These are phyloP conservation scores for Curvularia spicifera DNA, from an alignment of 2,329 filamentous ascomycete species.

Conservation along the genomic window DNA sequence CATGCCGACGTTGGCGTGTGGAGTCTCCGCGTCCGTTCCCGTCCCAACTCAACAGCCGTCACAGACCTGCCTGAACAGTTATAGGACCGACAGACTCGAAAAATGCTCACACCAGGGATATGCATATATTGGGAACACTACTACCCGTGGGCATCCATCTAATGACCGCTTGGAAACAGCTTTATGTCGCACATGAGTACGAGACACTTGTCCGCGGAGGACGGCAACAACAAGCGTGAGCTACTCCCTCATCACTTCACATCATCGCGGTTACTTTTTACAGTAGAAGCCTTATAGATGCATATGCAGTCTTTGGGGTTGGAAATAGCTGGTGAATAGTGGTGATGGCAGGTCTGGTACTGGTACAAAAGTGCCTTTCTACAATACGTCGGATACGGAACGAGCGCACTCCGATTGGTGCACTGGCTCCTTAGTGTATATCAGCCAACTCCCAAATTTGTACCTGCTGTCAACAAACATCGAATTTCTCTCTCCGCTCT, in stretches of 20 bases:
- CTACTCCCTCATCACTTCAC: background rate
- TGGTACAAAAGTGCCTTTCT: background rate
- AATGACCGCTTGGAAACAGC: background rate
- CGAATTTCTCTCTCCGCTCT: conserved; percentile 4
- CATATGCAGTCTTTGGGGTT: background rate
- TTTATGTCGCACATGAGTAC: conserved; percentile 63
- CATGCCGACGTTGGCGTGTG: conserved; percentile 8
- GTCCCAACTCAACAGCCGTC: conserved; percentile 1
- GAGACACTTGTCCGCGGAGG: conserved; percentile 65
- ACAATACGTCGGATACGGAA: conserved; percentile 7
- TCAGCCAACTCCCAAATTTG: conserved; percentile 18
- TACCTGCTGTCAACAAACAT: conserved; percentile 34
- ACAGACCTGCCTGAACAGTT: conserved; percentile 68
- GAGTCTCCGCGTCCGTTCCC: conserved; percentile 16
- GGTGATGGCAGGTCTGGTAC: background rate
- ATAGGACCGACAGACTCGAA: conserved; percentile 47
- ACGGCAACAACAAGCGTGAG: conserved; percentile 63
- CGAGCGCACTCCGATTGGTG: conserved; percentile 11
- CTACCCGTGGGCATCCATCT: conserved; percentile 34
- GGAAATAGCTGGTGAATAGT: background rate
- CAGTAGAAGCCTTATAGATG: background rate
- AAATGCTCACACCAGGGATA: background rate
- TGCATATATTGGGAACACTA: conserved; percentile 32
- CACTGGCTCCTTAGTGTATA: conserved; percentile 12
- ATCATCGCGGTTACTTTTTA: background rate